phyloP scores from a whole-genome alignment of 805 yeast genomes.

The Yamadazyma akitaensis region DNA sequence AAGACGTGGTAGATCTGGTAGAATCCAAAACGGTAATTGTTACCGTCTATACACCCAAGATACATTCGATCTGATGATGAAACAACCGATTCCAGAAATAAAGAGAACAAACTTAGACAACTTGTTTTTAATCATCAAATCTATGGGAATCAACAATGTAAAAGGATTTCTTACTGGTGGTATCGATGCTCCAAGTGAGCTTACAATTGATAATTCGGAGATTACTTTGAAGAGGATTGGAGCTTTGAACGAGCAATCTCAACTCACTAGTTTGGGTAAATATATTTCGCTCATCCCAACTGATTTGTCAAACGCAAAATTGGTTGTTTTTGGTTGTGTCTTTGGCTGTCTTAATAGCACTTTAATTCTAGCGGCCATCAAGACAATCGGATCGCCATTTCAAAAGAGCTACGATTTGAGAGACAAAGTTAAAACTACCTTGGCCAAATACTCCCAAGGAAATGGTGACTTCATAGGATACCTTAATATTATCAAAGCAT shows the following conservation, averaged over 20 bases:
- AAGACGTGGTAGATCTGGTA: constrained; percentile 97
- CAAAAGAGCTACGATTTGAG: constrained; percentile 58
- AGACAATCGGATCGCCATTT: constrained; percentile 75
- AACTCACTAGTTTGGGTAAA: constrained; percentile 71
- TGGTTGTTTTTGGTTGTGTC: constrained; percentile 73
- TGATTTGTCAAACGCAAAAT: constrained; percentile 81
- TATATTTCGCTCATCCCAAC: constrained; percentile 81
- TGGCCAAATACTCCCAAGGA: constrained; percentile 41
- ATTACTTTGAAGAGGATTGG: constrained; percentile 65
- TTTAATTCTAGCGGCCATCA: constrained; percentile 75
- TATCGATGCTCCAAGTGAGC: constrained; percentile 71
- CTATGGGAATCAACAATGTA: constrained; percentile 82
- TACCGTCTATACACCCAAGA: constrained; percentile 72
- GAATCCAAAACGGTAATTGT: constrained; percentile 80
- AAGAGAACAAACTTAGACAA: constrained; percentile 80
- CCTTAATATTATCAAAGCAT: constrained; percentile 56
- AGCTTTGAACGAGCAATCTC: constrained; percentile 46
- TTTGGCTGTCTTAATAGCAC: constrained; percentile 79
- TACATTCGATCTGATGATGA: constrained; percentile 53
- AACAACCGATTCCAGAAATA: constrained; percentile 86
- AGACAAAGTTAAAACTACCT: constrained; percentile 54
- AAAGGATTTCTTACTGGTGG: constrained; percentile 67
- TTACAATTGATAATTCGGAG: constrained; percentile 50
- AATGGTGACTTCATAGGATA: constrained; percentile 77
- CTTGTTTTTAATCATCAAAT: constrained; percentile 75